Evolutionary conservation across 768 basidiomycete species (phyloP), one percentile per base, ranked within the genome.

Genomic region (Podaxis mareebaensis): DNA sequence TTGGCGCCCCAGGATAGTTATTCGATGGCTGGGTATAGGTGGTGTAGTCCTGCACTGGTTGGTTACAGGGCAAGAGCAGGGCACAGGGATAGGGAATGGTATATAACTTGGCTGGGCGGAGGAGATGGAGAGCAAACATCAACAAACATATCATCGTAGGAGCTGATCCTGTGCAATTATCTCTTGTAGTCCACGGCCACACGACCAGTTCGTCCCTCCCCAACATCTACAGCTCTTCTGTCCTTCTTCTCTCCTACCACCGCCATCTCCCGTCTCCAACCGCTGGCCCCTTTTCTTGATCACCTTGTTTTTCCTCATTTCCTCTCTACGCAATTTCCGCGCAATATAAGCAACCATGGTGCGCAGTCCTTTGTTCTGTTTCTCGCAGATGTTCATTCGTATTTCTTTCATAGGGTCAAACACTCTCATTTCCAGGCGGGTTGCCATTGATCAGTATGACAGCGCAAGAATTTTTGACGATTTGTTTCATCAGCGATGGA

Each of bases 401-500:
- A 68, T 64, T 55, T 64, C 71, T 68, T 64, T 60, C 22, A 38
- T 61, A 93, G 93, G 93, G 93, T 74, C 93, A 95, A 87, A 93
- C 90, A 3, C 86, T 95, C 53, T 92, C 91, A 65, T 81, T 85
- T 52, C 93, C 93, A 71, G 85, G 91, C 91, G 66, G 68, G 85
- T 79, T 40, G 49, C 53, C 11, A 61, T 65, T 10, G 33, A 36
- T 61, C 65, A 6, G 12, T 33, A 26, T 38, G 22, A 44, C 36
- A 53, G 33, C 39, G 30, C 36, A 20, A 64, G 8, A 52, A 46
- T 60, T 56, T 58, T 66, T 54, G 72, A 64, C 66, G 59, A 56
- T 53, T 48, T 51, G 65, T 67, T 40, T 39, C 54, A 39, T 38
- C 69, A 95, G 94, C 87, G 22, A 95, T 91, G 58, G 84, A 85